Conservation (phyloP, 1,139 yeast species). For the Debaryomycetaceae sp. region DNA sequence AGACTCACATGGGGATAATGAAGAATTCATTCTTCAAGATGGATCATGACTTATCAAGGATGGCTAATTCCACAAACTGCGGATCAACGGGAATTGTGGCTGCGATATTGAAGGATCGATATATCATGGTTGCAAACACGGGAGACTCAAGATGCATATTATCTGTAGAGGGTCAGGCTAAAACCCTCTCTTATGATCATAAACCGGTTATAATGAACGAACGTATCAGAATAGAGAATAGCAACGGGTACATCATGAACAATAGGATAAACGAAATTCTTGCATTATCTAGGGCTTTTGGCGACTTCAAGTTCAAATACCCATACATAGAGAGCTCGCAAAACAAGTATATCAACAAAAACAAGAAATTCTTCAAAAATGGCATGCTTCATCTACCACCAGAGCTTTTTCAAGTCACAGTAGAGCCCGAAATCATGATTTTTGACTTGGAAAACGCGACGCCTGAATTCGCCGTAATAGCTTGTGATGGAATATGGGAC, state of each 20-base stretch:
- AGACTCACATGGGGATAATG: constrained; percentile 29
- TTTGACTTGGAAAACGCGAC: constrained; percentile 39
- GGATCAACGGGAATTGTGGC: constrained; percentile 71
- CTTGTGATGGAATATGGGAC: constrained; percentile 84
- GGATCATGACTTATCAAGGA: constrained; percentile 51
- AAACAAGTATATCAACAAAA: constrained; percentile 24
- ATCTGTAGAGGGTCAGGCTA: constrained; percentile 48
- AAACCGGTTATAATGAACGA: constrained; percentile 79
- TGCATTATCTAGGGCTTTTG: constrained; percentile 74
- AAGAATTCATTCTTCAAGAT: constrained; percentile 55
- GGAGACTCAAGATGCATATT: constrained; percentile 74
- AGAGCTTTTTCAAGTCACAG: constrained; percentile 53
- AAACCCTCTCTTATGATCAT: constrained; percentile 69
- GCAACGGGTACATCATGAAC: constrained; percentile 67
- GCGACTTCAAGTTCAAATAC: constrained; percentile 65
- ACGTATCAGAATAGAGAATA: constrained; percentile 64
- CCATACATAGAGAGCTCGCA: constrained; percentile 36
- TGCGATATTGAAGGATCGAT: constrained; percentile 46
- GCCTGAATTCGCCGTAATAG: constrained; percentile 66
- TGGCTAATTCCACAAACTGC: constrained; percentile 43
- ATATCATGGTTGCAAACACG: constrained; percentile 59
- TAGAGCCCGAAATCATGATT: constrained; percentile 64
- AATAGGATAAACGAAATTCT: constrained; percentile 71
- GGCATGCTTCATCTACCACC: constrained; percentile 32
- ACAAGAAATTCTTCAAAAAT: constrained; percentile 16